Base-by-base conservation (phyloP, 768 basidiomycete genomes). In the Tylopilus felleus region DNA sequence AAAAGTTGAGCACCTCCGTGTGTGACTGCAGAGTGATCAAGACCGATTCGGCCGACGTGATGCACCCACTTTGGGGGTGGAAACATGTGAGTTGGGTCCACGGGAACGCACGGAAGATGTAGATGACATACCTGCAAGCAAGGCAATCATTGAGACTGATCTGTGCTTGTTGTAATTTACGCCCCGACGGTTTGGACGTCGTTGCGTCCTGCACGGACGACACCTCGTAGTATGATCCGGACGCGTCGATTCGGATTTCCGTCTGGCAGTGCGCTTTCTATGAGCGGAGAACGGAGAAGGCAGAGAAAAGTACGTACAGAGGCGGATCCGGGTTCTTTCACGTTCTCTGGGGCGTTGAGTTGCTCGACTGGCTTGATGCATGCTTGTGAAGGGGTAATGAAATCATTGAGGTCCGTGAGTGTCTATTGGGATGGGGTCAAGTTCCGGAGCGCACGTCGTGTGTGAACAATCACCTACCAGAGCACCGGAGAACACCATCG, bases 111-210 rank as follows among this genome's bases (percentile, higher is more conserved):
- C 22, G 27, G 5, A 35, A 8, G 38, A 23, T 10, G 4, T 14
- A 28, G 49, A 50, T 19, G 39, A 75, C 86, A 49, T 65, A 92
- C 95, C 93, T 97, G 80, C 97, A 98, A 23, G 97, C 97, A 43
- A 99, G 78, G 73, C 97, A 99, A 67, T 99, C 97, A 60, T 97
- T 98, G 62, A 99, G 72, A 67, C 86, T 98, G 60, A 99, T 93
- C 69, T 98, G 90, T 2, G 97, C 97, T 61, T 93, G 92, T 63
- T 93, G 82, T 12, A 99, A 78, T 71, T 91, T 94, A 70, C 77
- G 78, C 29, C 50, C 65, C 40, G 62, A 28, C 16, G 62, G 59
- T 28, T 73, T 73, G 49, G 52, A n/a, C 28, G 56, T 40, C 17
- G 57, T 40, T 51, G 51, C 28, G 58, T 55, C 55, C 29, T 52